Conservation (phyloP, 441 rosid genomes). For the Omphalea diandra region DNA sequence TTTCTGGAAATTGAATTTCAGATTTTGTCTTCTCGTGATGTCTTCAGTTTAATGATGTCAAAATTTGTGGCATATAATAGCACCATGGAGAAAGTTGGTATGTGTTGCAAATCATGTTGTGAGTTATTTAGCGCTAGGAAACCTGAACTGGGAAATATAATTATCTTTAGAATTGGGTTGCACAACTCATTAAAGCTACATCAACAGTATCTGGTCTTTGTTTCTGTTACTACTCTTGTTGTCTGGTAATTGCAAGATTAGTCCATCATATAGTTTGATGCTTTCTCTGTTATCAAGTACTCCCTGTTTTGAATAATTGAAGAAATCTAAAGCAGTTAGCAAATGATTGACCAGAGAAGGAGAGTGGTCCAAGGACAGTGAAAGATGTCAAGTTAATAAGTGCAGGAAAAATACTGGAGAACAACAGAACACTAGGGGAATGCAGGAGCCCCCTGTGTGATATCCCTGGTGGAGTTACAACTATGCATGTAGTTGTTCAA, state of each 20-base stretch:
- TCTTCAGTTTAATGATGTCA: constrained; percentile 5
- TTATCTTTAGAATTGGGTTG: background rate
- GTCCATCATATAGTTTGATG: constrained; percentile 1
- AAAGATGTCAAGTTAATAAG: constrained; percentile 92
- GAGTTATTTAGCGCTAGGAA: background rate
- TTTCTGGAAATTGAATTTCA: background rate
- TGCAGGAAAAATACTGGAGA: constrained; percentile 91
- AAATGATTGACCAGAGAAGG: constrained; percentile 55
- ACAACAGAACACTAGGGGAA: constrained; percentile 74
- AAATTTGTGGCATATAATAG: background rate
- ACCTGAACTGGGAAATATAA: constrained; percentile 1
- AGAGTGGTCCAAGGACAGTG: constrained; percentile 81
- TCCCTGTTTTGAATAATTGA: background rate
- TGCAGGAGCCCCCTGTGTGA: constrained; percentile 82
- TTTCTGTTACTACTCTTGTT: background rate
- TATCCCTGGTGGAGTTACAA: constrained; percentile 80
- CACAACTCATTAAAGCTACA: background rate
- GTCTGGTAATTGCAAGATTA: constrained; percentile 2
- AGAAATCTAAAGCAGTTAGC: constrained; percentile 12
- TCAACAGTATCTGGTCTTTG: background rate
- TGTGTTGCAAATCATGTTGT: background rate
- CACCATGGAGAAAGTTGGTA: constrained; percentile 1
- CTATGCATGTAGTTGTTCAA: constrained; percentile 97
- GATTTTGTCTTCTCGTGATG: background rate
- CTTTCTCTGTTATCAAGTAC: background rate